phyloP scores from a whole-genome alignment of 495 filamentous ascomycete genomes.

The Tetracladium setigerum region DNA sequence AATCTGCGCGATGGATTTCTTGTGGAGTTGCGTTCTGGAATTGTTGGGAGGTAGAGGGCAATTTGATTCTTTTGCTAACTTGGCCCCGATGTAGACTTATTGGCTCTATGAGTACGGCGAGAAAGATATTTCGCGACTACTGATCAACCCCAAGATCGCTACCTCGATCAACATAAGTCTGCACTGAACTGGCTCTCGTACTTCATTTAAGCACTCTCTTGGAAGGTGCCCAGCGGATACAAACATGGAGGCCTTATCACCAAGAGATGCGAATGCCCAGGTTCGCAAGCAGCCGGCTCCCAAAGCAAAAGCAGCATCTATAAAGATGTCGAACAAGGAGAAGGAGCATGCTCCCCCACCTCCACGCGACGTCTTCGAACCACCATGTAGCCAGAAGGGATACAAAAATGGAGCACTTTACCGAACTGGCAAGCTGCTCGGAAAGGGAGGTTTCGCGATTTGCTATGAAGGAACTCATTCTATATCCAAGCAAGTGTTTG shows the following conservation, averaged over 20 bases:
- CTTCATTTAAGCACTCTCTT: too few species aligned
- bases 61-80: slow-evolving; percentile 21
- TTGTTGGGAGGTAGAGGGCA: background rate
- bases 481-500: slow-evolving; percentile 58
- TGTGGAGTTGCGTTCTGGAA: slow-evolving; percentile 7
- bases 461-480: slow-evolving; percentile 71
- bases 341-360: slow-evolving; percentile 73
- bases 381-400: slow-evolving; percentile 43
- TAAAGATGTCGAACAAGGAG: slow-evolving; percentile 47
- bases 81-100: background rate
- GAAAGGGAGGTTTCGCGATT: slow-evolving; percentile 92
- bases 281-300: slow-evolving; percentile 25
- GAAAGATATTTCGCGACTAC: too few species aligned
- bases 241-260: slow-evolving; percentile 64
- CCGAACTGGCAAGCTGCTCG: slow-evolving; percentile 72
- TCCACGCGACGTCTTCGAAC: slow-evolving; percentile 69
- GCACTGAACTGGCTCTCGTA: too few species aligned
- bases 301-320: slow-evolving; percentile 47
- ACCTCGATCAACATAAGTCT: too few species aligned
- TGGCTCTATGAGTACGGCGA: too few species aligned
- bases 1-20: background rate
- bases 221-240: slow-evolving; percentile 18
- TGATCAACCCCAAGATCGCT: too few species aligned
- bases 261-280: slow-evolving; percentile 60
- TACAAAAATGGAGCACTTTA: slow-evolving; percentile 64